A percentile compares a stretch with the other conserved stretches of the same genome.
Evolutionary conservation across 805 yeast genomes (phyloP).

Genomic region (Peterozyma toletana): DNA sequence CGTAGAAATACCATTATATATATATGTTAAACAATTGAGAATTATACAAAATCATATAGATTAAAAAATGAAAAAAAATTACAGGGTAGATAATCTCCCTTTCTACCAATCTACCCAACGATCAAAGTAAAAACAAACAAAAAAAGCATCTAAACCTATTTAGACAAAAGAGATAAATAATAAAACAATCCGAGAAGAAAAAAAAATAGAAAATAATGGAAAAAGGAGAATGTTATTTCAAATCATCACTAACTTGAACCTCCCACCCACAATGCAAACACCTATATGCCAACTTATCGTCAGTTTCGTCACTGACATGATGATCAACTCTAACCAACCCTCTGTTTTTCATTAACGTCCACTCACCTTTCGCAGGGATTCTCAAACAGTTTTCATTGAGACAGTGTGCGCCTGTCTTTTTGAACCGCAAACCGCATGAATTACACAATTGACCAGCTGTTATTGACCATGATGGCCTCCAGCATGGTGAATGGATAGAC

Average conservation of each 20-base stretch:
- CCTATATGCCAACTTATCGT: conserved; percentile 22
- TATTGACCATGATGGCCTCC: conserved; percentile 96
- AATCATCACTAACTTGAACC: conserved; percentile 34
- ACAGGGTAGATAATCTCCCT: too few species aligned
- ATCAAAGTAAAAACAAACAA: too few species aligned
- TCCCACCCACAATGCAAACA: conserved; percentile 57
- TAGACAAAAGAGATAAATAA: too few species aligned
- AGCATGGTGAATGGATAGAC: conserved; percentile 88
- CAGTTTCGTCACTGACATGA: conserved; percentile 6
- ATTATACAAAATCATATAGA: too few species aligned
- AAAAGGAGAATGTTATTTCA: too few species aligned
- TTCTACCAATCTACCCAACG: too few species aligned
- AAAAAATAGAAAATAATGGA: too few species aligned
- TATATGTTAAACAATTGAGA: too few species aligned
- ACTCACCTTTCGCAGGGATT: conserved; percentile 95
- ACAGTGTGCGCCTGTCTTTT: conserved; percentile 91
- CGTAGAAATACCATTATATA: too few species aligned
- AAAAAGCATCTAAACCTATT: too few species aligned
- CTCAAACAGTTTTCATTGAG: conserved; percentile 66
- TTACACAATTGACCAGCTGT: conserved; percentile 93
- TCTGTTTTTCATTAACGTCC: conserved; percentile 78
- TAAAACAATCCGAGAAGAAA: too few species aligned
- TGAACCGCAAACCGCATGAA: conserved; percentile 91
- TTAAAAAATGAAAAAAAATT: too few species aligned
- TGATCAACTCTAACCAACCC: conserved; percentile 32